These are phyloP conservation scores for Quercus ilex DNA, from an alignment of 306 rosid species.

Conservation along the genomic window DNA sequence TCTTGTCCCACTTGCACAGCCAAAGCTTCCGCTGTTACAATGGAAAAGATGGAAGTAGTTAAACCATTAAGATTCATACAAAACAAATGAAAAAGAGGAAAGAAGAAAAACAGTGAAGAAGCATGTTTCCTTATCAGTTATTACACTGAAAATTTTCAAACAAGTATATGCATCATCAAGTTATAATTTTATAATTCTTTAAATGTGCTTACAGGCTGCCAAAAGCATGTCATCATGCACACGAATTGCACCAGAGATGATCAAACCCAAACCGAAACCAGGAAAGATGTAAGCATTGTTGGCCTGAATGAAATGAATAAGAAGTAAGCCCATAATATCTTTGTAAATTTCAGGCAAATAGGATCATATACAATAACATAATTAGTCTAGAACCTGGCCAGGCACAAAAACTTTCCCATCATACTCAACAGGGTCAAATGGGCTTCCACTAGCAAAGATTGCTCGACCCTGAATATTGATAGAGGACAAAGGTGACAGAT, in stretches of 20 bases:
- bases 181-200: too few relatives aligned
- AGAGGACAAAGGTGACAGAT: constrained; percentile 1
- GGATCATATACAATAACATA: not conserved
- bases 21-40: constrained; percentile 82
- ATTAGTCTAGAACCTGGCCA: constrained; percentile 70
- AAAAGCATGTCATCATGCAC: constrained; percentile 91
- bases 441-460: constrained; percentile 94
- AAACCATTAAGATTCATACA: not conserved
- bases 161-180: too few relatives aligned
- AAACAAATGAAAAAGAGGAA: not conserved
- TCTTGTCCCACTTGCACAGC: constrained; percentile 75
- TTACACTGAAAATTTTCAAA: too few relatives aligned
- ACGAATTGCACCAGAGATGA: constrained; percentile 92
- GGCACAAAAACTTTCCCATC: constrained; percentile 71
- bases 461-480: constrained; percentile 63
- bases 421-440: constrained; percentile 74
- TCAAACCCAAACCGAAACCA: constrained; percentile 92
- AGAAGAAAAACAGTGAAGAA: not conserved
- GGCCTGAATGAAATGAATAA: constrained; percentile 51
- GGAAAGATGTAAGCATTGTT: constrained; percentile 99
- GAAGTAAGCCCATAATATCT: constrained; percentile 22
- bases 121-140: not conserved
- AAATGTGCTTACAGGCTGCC: constrained; percentile 81
- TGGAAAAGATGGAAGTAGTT: not conserved
- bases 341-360: constrained; percentile 1